Conservation (phyloP, 305 asterid genomes). For the Fraxinus floribunda region DNA sequence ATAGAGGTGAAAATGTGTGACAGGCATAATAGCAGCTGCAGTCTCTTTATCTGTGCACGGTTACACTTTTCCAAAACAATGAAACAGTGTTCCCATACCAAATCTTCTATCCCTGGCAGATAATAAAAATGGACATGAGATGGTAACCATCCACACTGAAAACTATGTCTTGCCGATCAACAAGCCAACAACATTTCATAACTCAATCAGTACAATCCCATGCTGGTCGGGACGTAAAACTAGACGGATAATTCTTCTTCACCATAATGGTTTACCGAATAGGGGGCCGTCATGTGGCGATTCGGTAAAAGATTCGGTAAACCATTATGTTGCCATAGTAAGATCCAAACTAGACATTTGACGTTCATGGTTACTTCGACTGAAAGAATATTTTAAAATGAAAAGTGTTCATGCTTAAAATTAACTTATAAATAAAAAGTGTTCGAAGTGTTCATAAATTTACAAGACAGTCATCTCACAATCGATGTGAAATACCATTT, state of each 20-base stretch:
- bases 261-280: too few species aligned
- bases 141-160: not conserved
- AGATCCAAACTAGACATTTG: too few species aligned
- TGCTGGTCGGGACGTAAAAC: not conserved
- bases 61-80: not conserved
- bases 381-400: not conserved
- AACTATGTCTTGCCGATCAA: not conserved
- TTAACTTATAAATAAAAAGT: too few species aligned
- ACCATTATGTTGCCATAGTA: too few species aligned
- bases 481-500: too few species aligned
- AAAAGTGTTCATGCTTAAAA: not conserved
- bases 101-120: not conserved
- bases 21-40: not conserved
- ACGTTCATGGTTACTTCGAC: not conserved
- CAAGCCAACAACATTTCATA: not conserved
- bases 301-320: too few species aligned
- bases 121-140: not conserved
- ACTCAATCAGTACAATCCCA: not conserved
- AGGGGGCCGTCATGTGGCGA: too few species aligned
- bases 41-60: not conserved
- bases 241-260: not conserved
- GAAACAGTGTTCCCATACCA: not conserved
- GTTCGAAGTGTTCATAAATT: too few species aligned
- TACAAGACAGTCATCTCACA: not conserved
- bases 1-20: too few species aligned